phyloP scores from a whole-genome alignment of 164 flowering plant species.

The Tetracentron sinense region DNA sequence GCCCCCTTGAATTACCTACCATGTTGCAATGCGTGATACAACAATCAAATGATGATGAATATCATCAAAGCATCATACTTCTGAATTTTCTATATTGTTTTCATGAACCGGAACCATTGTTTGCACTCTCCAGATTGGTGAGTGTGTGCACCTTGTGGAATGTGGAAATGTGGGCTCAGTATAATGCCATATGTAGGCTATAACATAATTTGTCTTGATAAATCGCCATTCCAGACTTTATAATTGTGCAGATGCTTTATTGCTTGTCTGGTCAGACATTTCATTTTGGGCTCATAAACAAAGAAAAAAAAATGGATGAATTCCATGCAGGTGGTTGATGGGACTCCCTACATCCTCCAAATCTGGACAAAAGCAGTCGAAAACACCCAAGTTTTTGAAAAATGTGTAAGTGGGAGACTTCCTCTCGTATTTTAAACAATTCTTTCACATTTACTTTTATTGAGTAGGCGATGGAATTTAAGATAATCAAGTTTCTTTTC shows the following conservation, averaged over 20 bases:
- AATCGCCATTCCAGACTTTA: no score
- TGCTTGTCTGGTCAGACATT: not conserved
- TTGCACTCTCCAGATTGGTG: not conserved
- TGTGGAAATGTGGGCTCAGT: not conserved
- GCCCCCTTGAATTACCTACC: no score
- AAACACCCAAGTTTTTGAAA: slow-evolving; percentile 1
- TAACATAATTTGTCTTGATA: not conserved
- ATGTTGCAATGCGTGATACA: not conserved
- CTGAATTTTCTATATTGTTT: not conserved
- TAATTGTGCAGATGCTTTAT: not conserved
- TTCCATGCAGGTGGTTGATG: slow-evolving; percentile 37
- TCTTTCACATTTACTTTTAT: not conserved
- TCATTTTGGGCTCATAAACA: not conserved
- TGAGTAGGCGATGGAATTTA: no score
- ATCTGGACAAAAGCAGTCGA: slow-evolving; percentile 11
- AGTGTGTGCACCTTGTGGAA: slow-evolving; percentile 1
- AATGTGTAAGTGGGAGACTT: not conserved
- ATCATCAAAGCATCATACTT: not conserved
- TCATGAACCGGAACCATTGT: not conserved
- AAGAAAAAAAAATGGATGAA: not conserved
- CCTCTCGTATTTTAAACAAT: not conserved
- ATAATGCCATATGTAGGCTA: not conserved
- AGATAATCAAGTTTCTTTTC: no score
- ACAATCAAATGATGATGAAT: not conserved
- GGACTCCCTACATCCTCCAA: slow-evolving; percentile 29